phyloP scores from a whole-genome alignment of 306 rosid species.

The Quercus engelmannii region DNA sequence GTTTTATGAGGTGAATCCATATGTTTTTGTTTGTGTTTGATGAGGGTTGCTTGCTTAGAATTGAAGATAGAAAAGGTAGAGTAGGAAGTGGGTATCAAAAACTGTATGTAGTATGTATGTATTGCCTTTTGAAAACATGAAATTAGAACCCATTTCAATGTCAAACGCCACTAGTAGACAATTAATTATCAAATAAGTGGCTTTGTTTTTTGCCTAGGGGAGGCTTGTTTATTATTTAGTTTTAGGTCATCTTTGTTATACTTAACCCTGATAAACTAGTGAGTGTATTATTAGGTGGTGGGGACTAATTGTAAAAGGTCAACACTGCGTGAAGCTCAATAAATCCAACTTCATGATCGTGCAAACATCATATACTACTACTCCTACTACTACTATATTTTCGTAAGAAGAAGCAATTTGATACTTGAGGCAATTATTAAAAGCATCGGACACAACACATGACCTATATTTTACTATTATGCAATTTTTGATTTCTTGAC shows the following conservation, averaged over 20 bases:
- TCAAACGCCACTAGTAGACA: background rate
- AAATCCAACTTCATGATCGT: background rate
- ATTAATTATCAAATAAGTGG: background rate
- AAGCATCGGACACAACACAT: background rate
- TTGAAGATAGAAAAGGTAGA: background rate
- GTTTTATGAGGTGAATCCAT: constrained; percentile 19
- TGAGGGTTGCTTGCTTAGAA: background rate
- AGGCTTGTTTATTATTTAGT: background rate
- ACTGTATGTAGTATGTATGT: background rate
- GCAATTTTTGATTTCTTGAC: background rate
- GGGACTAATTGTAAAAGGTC: background rate
- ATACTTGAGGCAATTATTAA: background rate
- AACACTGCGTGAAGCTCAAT: background rate
- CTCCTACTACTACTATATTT: background rate
- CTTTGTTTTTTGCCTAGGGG: background rate
- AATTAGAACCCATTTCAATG: background rate
- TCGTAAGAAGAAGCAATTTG: no score
- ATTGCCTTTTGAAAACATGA: constrained; percentile 8
- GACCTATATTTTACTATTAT: background rate
- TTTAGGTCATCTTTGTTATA: no score
- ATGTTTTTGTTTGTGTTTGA: background rate
- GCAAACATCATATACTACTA: background rate
- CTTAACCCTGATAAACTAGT: no score
- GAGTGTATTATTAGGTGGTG: background rate
- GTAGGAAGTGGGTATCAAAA: background rate